phyloP scores from a whole-genome alignment of 441 rosid species.

The Capsella rubella region DNA sequence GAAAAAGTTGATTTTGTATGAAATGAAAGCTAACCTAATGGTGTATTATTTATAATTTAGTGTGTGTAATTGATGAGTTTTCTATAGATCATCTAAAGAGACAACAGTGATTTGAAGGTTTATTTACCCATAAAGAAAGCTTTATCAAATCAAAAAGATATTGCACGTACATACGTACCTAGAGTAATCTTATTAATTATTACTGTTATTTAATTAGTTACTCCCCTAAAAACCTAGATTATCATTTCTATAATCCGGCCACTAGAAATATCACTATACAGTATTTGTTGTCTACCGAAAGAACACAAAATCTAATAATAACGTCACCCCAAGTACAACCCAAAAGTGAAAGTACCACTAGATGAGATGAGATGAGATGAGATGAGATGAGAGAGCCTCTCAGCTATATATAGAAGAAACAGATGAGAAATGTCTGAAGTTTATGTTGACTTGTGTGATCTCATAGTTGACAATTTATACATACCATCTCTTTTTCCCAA shows the following conservation, averaged over 20 bases:
- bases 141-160: background rate
- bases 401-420: background rate
- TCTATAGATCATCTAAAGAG: background rate
- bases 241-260: no score
- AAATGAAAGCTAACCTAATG: slow-evolving; percentile 39
- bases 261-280: no score
- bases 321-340: no score
- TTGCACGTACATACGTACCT: background rate
- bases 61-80: slow-evolving; percentile 13
- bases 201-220: no score
- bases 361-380: no score
- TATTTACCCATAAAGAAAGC: background rate
- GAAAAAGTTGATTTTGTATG: slow-evolving; percentile 8
- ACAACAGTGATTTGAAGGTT: slow-evolving; percentile 10
- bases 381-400: no score
- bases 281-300: no score
- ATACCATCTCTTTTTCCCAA: background rate
- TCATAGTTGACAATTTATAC: slow-evolving; percentile 29
- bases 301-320: no score
- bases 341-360: no score
- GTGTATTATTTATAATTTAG: background rate
- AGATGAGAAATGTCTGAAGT: slow-evolving; percentile 26
- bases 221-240: no score
- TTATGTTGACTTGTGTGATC: slow-evolving; percentile 38
- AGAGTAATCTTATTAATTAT: no score